phyloP scores from a whole-genome alignment of 2,329 filamentous ascomycete genomes.

The Escovopsis weberi region DNA sequence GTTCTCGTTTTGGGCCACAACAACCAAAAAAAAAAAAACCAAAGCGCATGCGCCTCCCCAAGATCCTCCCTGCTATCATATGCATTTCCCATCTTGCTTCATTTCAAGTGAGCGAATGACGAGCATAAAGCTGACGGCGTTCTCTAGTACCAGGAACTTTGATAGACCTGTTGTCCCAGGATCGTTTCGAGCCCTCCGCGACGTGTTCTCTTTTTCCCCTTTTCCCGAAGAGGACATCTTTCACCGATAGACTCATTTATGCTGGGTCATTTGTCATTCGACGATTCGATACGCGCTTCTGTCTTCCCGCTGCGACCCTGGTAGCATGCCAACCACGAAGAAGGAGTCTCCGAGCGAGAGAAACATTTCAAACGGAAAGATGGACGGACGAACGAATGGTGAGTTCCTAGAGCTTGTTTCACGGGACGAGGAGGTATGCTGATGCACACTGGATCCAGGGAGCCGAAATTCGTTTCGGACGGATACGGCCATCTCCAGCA shows the following conservation, averaged over 20 bases:
- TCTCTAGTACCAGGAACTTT: no score
- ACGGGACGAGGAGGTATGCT: background rate
- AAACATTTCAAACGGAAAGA: conserved; percentile 13
- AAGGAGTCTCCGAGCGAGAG: conserved; percentile 20
- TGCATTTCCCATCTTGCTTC: no score
- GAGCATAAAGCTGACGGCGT: no score
- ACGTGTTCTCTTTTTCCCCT: no score
- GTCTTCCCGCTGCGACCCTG: conserved; percentile 10
- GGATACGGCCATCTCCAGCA: conserved; percentile 74
- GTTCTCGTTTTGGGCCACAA: no score
- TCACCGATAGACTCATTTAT: conserved; percentile 8
- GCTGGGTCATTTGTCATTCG: conserved; percentile 10
- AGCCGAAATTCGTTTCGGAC: conserved; percentile 61
- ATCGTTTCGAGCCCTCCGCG: no score
- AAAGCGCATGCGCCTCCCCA: no score
- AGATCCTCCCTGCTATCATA: no score
- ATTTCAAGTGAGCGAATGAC: no score
- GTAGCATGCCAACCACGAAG: conserved; percentile 24
- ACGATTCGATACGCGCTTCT: conserved; percentile 13
- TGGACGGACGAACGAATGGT: conserved; percentile 24
- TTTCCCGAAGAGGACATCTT: background rate
- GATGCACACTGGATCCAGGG: conserved; percentile 33
- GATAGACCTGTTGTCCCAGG: no score
- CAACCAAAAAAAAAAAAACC: no score
- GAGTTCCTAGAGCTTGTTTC: conserved; percentile 5